These are phyloP conservation scores for Gracilaria domingensis DNA, from an alignment of 23 red algal genomes.

Conservation along the genomic window DNA sequence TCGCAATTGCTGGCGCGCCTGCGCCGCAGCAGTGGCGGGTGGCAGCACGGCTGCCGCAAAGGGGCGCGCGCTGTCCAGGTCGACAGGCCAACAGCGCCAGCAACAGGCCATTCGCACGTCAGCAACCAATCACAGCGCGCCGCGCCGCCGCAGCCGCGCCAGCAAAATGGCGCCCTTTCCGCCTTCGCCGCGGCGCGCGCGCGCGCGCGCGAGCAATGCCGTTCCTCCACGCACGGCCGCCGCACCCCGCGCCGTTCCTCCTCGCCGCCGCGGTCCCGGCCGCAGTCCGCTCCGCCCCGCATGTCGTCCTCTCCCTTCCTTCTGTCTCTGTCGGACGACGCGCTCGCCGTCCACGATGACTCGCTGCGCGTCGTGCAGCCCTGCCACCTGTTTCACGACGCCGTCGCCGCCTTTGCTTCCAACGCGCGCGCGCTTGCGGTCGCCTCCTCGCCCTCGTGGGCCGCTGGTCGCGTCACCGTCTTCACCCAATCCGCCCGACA, in stretches of 20 bases:
- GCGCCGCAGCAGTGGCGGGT: no score
- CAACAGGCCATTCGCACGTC: not conserved
- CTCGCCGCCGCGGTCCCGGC: not conserved
- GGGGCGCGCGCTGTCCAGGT: not conserved
- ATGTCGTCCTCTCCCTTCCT: constrained; percentile 17
- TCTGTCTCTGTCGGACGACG: constrained; percentile 11
- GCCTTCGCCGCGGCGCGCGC: not conserved
- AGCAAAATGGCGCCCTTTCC: not conserved
- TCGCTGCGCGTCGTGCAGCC: not conserved
- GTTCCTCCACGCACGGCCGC: not conserved
- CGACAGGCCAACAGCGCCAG: not conserved
- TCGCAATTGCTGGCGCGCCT: no score
- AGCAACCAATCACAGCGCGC: not conserved
- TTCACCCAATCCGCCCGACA: not conserved
- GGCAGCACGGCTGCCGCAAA: not conserved
- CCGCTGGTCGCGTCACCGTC: not conserved
- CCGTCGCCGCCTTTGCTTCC: constrained; percentile 12
- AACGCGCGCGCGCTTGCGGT: not conserved
- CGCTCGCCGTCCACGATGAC: not conserved
- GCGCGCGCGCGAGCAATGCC: not conserved
- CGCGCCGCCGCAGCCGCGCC: not conserved
- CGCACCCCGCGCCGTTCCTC: not conserved
- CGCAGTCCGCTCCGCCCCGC: not conserved
- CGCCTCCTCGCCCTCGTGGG: not conserved
- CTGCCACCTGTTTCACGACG: not conserved